phyloP scores from a whole-genome alignment of 495 filamentous ascomycete species.

The Astrothelium subdiscretum region DNA sequence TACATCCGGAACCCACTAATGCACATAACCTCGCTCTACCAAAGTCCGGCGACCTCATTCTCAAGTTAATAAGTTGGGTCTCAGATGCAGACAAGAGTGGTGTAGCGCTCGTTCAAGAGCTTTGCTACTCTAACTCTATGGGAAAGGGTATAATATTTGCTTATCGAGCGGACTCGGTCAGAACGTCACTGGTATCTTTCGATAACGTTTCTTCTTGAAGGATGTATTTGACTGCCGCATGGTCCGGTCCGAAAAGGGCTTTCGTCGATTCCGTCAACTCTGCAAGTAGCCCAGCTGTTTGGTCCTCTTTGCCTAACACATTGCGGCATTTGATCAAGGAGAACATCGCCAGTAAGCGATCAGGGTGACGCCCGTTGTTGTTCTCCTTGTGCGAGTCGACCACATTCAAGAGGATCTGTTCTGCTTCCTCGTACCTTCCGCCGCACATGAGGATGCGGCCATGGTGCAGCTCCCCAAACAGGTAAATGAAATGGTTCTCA shows the following conservation, averaged over 20 bases:
- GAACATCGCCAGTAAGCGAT: constrained; percentile 16
- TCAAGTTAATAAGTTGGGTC: too few species aligned
- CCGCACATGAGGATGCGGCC: constrained; percentile 11
- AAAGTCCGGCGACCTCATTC: too few species aligned
- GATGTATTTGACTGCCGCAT: constrained; percentile 9
- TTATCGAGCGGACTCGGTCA: background rate
- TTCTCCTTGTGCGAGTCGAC: constrained; percentile 10
- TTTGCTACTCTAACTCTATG: too few species aligned
- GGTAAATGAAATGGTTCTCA: constrained; percentile 14
- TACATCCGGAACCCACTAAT: too few species aligned
- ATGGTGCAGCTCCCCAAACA: constrained; percentile 13
- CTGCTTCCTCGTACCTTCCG: constrained; percentile 12
- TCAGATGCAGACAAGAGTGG: too few species aligned
- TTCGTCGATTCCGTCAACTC: constrained; percentile 9
- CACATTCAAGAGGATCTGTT: constrained; percentile 10
- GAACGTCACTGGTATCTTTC: background rate
- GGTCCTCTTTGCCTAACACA: constrained; percentile 10
- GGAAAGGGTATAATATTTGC: background rate
- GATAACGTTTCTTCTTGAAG: constrained; percentile 2
- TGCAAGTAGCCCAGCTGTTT: constrained; percentile 9
- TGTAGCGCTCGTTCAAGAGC: too few species aligned
- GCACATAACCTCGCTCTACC: too few species aligned
- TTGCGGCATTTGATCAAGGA: constrained; percentile 15
- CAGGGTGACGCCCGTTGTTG: constrained; percentile 16
- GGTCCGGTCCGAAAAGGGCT: constrained; percentile 8